Percentiles rank a stretch among this genome's conserved stretches.
Conservation (phyloP, 1,284 basidiomycete genomes). For the Moniliella sp. region DNA sequence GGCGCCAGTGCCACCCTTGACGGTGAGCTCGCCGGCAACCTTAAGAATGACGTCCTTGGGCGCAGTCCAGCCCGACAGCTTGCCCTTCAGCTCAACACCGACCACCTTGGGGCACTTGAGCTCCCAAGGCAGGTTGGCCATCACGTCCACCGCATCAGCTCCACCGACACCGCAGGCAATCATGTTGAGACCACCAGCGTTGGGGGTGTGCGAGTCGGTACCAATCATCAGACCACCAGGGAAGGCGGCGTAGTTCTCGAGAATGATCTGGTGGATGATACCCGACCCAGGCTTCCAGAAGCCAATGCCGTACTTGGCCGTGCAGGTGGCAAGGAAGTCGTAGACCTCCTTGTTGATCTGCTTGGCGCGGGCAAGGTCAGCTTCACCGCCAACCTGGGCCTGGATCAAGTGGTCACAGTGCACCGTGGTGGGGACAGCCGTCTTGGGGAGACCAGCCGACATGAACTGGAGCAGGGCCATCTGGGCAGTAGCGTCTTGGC, state of each 20-base stretch:
- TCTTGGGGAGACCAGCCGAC: conserved; percentile 69
- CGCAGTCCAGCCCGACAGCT: conserved; percentile 87
- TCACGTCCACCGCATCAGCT: conserved; percentile 95
- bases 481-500: conserved; percentile 98
- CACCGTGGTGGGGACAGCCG: conserved; percentile 68
- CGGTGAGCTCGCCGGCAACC: conserved; percentile 33
- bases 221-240: conserved; percentile 98
- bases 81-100: conserved; percentile 85
- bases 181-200: conserved; percentile 97
- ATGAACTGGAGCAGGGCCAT: conserved; percentile 99
- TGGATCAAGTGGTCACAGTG: conserved; percentile 99
- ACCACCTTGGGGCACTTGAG: conserved; percentile 97
- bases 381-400: conserved; percentile 74
- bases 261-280: conserved; percentile 47
- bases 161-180: conserved; percentile 96
- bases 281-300: conserved; percentile 99
- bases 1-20: conserved; percentile 34
- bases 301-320: conserved; percentile 93
- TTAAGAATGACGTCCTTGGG: conserved; percentile 49
- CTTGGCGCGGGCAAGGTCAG: conserved; percentile 78
- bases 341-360: conserved; percentile 97
- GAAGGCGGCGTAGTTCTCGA: conserved; percentile 98
- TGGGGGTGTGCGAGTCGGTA: conserved; percentile 96
- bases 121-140: conserved; percentile 94
- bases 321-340: conserved; percentile 92